Percentiles rank a stretch among this genome's conserved stretches.
These are phyloP conservation scores for Kwoniella botswanensis DNA, from an alignment of 768 basidiomycete genomes.

Conservation along the genomic window DNA sequence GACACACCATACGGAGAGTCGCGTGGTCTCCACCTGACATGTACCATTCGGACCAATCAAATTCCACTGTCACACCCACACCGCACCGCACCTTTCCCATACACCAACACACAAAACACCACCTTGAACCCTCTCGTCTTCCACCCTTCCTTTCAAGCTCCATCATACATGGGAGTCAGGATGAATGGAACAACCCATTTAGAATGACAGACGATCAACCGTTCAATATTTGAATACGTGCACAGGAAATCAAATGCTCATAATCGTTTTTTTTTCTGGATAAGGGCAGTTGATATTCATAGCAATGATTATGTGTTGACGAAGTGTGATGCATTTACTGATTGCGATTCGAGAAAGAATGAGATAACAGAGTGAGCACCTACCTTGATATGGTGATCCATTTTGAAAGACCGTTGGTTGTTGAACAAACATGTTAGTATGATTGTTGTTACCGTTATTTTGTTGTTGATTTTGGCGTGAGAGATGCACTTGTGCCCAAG, in stretches of 20 bases:
- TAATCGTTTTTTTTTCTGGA: not conserved
- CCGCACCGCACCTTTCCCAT: constrained; percentile 5
- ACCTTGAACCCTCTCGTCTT: not conserved
- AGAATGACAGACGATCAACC: not conserved
- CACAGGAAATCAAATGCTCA: not conserved
- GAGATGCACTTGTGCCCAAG: constrained; percentile 25
- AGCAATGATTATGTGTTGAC: not conserved
- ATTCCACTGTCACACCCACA: not conserved
- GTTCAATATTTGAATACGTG: not conserved
- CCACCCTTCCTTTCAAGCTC: constrained; percentile 1
- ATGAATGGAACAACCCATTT: too few species aligned
- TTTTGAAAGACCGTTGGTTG: constrained; percentile 6
- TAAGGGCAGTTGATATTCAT: not conserved
- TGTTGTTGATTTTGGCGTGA: constrained; percentile 10
- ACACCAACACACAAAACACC: not conserved
- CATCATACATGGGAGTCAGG: too few species aligned
- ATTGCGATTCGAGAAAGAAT: not conserved
- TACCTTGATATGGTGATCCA: constrained; percentile 21
- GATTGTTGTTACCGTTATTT: not conserved
- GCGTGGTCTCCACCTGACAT: not conserved
- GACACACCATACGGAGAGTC: not conserved
- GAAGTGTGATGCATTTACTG: constrained; percentile 1
- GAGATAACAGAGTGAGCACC: constrained; percentile 8
- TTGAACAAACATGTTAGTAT: not conserved
- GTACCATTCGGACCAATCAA: not conserved